Evolutionary conservation across 345 rosid species (phyloP), one percentile per base, ranked within the genome.

Genomic region (Melastoma malabathricum): DNA sequence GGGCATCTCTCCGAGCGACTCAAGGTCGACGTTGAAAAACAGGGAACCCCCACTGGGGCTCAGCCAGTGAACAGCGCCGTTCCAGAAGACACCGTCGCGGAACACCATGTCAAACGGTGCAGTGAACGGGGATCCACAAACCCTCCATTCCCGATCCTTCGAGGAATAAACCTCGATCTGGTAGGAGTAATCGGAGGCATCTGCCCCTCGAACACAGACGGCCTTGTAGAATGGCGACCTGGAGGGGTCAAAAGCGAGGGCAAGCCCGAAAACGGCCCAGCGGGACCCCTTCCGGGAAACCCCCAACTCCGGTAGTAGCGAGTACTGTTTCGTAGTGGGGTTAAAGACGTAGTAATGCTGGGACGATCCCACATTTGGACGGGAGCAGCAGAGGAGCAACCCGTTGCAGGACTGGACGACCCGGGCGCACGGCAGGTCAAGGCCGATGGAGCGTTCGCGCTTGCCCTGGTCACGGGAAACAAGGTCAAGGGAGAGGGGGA

Each of bases 331-430:
- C 38, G 70, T 61, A 2, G 73, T 64, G 10, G 73, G 77, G 44
- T 72, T 72, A 15, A 50, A 72, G 50, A 72, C 53, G 56, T 61
- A 64, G 23, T 53, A 67, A 15, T 38, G 48, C n/a, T 58, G 59
- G 6, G 34, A 12, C n/a, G 15, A 19, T 41, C 65, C 70, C 25
- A 61, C 5, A 13, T 59, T 45, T 6, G 53, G 60, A 16, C 56
- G 52, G 56, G 60, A 55, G 18, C 65, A 64, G 60, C 73, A 72
- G 39, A 72, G 58, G 15, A 72, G 61, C 48, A 72, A 58, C 39
- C 77, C 77, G 25, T 68, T 68, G 55, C 65, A 68, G 23, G 77
- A 72, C 51, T 72, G 73, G 41, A 68, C 15, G 48, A 68, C 56
- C 38, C 38, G 38, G 38, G 38, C 38, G 9, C 3, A 29, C 3